Evolutionary conservation across 2,329 filamentous ascomycete species (phyloP), one percentile per base, ranked within the genome.

Genomic region (Dactylellina leptospora): DNA sequence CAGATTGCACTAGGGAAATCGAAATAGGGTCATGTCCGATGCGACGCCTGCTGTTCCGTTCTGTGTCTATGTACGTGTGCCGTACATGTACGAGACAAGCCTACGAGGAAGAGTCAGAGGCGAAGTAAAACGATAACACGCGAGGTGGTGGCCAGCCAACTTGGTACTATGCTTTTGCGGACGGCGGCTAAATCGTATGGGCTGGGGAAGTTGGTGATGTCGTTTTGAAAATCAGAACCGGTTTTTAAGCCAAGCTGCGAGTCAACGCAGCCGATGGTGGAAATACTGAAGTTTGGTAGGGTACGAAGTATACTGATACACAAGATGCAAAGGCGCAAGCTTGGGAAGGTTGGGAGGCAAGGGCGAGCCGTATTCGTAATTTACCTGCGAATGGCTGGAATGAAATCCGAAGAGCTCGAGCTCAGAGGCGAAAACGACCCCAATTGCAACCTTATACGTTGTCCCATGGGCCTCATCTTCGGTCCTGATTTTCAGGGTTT

Each of bases 301-400:
- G n/a, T n/a, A n/a, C n/a, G n/a, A n/a, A n/a, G n/a, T n/a, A n/a
- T n/a, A n/a, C n/a, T n/a, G n/a, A n/a, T n/a, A n/a, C n/a, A n/a
- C n/a, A 48, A 10, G 42, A 30, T 16, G 23, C 11, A 6, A 33
- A 33, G 28, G 11, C 6, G 36, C 18, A 40, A 5, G 36, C 10
- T 4, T 11, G 36, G 10, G 28, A 16, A 16, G 36, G n/a, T n/a
- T n/a, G 48, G 64, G 44, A 63, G 66, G 66, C 66, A 71, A 71
- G 66, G 58, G 66, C 66, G 25, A 56, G 30, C 40, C 51, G 58
- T 62, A 71, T 58, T 71, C 66, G 66, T 71, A 71, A 71, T 71
- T 66, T 62, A 71, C 62, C 45, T 50, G 44, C 50, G 51, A 62
- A 58, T 58, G 48, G 38, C 66, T 71, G 50, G 66, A 62, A 47